These are phyloP conservation scores for Phlebiopsis flavidoalba DNA, from an alignment of 768 basidiomycete species.

Conservation along the genomic window DNA sequence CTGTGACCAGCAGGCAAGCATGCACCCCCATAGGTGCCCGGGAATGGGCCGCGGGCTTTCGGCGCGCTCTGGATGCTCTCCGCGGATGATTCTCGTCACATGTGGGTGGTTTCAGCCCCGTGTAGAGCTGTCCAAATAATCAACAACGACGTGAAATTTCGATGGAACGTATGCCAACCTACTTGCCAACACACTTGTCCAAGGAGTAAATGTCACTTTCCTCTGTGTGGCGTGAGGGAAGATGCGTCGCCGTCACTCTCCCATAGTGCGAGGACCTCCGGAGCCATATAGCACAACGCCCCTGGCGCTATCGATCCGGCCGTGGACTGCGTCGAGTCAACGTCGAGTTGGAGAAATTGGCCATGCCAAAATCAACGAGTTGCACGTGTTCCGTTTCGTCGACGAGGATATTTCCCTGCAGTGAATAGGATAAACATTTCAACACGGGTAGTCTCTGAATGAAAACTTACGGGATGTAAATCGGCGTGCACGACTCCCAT, in stretches of 20 bases:
- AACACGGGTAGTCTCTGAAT: background rate
- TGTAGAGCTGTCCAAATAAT: background rate
- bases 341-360: background rate
- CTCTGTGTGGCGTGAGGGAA: background rate
- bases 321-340: background rate
- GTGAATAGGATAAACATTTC: background rate
- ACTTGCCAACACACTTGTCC: background rate
- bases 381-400: background rate
- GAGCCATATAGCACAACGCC: background rate
- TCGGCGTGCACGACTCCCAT: background rate
- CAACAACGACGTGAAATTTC: background rate
- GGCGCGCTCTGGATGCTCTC: background rate
- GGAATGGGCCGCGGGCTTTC: background rate
- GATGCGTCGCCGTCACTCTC: background rate
- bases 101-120: background rate
- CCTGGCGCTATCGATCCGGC: background rate
- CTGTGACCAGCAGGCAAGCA: background rate
- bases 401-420: background rate
- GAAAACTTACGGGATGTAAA: background rate
- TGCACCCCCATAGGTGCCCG: background rate
- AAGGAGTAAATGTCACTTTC: background rate
- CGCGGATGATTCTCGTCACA: background rate
- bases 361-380: background rate
- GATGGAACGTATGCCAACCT: background rate
- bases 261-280: background rate